Base-by-base conservation (phyloP, 2,329 filamentous ascomycete genomes). In the Cordyceps cicadae region DNA sequence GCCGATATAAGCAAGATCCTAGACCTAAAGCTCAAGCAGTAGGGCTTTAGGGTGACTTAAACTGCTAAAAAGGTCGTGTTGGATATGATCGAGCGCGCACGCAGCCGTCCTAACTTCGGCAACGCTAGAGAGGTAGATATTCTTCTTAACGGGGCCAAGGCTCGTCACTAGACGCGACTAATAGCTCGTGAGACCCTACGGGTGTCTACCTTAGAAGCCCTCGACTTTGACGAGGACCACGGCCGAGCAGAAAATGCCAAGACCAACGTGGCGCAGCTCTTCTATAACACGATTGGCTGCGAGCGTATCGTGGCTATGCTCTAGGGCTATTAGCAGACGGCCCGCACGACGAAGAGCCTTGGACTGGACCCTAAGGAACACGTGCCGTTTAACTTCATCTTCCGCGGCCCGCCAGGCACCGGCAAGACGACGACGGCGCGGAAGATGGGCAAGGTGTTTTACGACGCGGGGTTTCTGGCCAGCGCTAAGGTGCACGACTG, bases 371-470 rank as follows among this genome's bases (percentile, higher is more conserved):
- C 64, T 9, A 65, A 60, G 19, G 67, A 71, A 0, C 68, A 81
- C 12, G 77, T 89, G 0, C 86, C 87, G 0, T 88, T 87, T 68
- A 87, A 81, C 63, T 90, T 89, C 64, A 66, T 90, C 0, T 90
- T 90, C 72, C 79, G 82, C 34, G 87, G 88, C 0, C 74, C 74
- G 0, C 85, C 85, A 15, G 86, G 85, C 0, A 91, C 88, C 0
- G 89, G 88, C 0, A 92, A 92, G 67, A 90, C 88, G 0, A 86
- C 85, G 0, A 90, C 78, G 0, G 89, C 89, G 0, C 75, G 80
- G n/a, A 88, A 86, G 63, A 89, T 92, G 79, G 88, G 88, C 3
- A 82, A 89, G 63, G 76, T 92, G 0, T 92, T 84, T 67, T 92
- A 89, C 67, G 85, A 92, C 65, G 83, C 91, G 78, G 87, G 87